Percentiles rank a stretch among this genome's conserved stretches.
These are phyloP conservation scores for Aquilaria sinensis DNA, from an alignment of 345 rosid species.

Conservation along the genomic window DNA sequence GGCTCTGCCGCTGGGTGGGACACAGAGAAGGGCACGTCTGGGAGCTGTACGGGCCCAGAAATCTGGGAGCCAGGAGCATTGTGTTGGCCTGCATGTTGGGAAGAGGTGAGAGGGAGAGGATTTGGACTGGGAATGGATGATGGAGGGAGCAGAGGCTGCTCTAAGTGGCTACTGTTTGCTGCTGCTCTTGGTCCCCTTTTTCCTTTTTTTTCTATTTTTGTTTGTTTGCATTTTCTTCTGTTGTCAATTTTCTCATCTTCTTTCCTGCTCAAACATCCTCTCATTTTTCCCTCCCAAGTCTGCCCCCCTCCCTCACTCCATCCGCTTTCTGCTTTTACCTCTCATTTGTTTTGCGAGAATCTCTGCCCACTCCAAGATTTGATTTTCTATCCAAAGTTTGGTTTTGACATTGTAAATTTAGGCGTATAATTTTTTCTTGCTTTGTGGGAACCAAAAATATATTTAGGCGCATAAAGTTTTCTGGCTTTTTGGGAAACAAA, in stretches of 20 bases:
- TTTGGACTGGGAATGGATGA: constrained; percentile 8
- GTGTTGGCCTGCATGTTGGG: not conserved
- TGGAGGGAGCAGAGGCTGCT: constrained; percentile 3
- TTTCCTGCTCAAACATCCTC: constrained; percentile 10
- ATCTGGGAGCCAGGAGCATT: not conserved
- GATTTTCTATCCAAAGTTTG: too few relatives aligned
- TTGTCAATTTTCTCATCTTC: constrained; percentile 24
- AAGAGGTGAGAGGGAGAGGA: not conserved
- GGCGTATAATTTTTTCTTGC: too few relatives aligned
- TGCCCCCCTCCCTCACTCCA: not conserved
- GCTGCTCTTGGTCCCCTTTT: constrained; percentile 5
- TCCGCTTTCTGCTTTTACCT: too few relatives aligned
- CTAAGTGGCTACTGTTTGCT: not conserved
- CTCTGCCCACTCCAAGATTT: too few relatives aligned
- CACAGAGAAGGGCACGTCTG: constrained; percentile 6
- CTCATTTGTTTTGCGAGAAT: too few relatives aligned
- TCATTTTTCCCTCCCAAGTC: constrained; percentile 8
- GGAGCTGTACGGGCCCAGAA: constrained; percentile 2
- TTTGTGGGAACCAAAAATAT: too few relatives aligned
- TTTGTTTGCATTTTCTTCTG: not conserved
- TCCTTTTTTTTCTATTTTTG: not conserved
- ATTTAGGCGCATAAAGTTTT: too few relatives aligned
- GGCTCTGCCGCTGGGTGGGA: constrained; percentile 7
- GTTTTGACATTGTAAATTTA: too few relatives aligned
- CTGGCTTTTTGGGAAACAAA: too few relatives aligned